Percentiles rank a stretch among this genome's conserved stretches.
Conservation (phyloP, 768 basidiomycete species). For the Atractiella rhizophila region DNA sequence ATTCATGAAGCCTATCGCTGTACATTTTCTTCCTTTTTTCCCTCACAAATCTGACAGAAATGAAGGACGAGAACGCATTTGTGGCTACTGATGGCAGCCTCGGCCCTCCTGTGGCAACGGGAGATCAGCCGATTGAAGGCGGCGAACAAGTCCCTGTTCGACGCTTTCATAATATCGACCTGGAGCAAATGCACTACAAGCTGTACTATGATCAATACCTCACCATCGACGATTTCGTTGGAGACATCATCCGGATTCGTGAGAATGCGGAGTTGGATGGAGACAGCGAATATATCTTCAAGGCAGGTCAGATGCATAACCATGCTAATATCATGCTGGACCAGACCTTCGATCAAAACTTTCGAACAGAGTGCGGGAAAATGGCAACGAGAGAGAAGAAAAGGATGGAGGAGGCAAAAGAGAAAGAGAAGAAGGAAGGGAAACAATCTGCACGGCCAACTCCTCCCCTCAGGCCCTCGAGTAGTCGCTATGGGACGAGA, state of each 20-base stretch:
- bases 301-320: slow-evolving; percentile 69
- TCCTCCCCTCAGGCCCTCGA: too few relatives aligned
- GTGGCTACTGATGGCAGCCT: background rate
- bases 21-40: background rate
- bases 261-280: slow-evolving; percentile 45
- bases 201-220: slow-evolving; percentile 66
- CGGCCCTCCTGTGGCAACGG: background rate
- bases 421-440: slow-evolving; percentile 25
- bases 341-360: slow-evolving; percentile 54
- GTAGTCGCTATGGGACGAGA: slow-evolving; percentile 3
- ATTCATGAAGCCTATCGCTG: slow-evolving; percentile 45
- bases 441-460: too few relatives aligned
- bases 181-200: slow-evolving; percentile 67
- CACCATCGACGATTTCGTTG: slow-evolving; percentile 64
- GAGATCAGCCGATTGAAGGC: background rate
- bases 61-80: background rate
- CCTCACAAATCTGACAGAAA: background rate
- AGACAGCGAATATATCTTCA: slow-evolving; percentile 54
- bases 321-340: slow-evolving; percentile 55
- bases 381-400: slow-evolving; percentile 47
- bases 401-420: slow-evolving; percentile 16
- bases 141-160: background rate
- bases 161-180: slow-evolving; percentile 53
- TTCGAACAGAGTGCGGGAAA: slow-evolving; percentile 57
- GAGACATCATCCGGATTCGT: slow-evolving; percentile 27